Conservation (phyloP, 2,329 filamentous ascomycete genomes). For the Colletotrichum sp. region DNA sequence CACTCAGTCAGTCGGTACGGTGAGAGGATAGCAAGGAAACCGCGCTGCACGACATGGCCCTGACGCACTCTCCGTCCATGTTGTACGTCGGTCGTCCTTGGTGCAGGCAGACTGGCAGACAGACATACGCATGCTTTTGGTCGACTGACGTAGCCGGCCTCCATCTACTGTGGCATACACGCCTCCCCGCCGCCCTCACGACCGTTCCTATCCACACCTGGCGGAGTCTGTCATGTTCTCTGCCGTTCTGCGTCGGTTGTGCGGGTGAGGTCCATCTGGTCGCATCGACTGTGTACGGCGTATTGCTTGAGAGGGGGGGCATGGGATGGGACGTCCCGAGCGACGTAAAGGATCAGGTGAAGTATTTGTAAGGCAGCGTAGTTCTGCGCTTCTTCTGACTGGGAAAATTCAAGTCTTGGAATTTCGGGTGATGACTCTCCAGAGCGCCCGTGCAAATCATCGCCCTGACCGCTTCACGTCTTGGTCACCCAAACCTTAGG, state of each 20-base stretch:
- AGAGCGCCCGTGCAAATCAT: constrained; percentile 11
- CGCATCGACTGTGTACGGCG: background rate
- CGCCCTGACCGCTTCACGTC: constrained; percentile 20
- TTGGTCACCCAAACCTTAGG: constrained; percentile 13
- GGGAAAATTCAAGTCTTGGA: background rate
- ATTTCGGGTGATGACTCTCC: background rate
- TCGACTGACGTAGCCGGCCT: constrained; percentile 14
- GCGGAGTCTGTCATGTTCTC: background rate
- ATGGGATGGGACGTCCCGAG: background rate
- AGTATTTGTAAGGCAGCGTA: background rate
- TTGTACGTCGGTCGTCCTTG: background rate
- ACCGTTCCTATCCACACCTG: background rate
- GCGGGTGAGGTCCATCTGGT: background rate
- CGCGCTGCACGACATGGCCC: constrained; percentile 14
- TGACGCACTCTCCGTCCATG: constrained; percentile 2
- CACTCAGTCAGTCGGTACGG: background rate
- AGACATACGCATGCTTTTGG: background rate
- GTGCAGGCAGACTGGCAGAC: constrained; percentile 11
- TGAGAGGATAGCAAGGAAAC: background rate
- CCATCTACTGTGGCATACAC: background rate
- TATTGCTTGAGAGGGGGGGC: background rate
- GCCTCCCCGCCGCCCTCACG: background rate
- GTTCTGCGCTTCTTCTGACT: background rate
- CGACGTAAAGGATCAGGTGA: background rate
- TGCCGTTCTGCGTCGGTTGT: background rate